Base-by-base conservation (phyloP, 768 basidiomycete genomes). In the Boletus rufocinnamomeus region DNA sequence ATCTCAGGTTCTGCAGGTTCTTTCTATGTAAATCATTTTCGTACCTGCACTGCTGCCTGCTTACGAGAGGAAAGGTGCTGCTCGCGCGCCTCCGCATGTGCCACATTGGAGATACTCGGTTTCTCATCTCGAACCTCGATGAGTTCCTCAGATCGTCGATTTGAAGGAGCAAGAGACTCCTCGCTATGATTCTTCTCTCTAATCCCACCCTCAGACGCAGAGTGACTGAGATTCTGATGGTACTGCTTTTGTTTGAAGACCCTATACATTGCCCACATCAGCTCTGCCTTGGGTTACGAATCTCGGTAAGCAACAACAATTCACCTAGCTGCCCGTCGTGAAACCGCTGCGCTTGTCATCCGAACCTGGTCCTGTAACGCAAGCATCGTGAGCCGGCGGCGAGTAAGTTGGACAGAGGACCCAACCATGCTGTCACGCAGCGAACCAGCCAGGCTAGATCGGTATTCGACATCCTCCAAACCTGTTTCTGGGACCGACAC, bases 401-500 rank as follows among this genome's bases (percentile, higher is more conserved):
- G 47, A 3, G 50, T 43, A 43, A 30, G 23, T 7, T 13, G 13
- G 27, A 4, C 2, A 14, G 25, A 30, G n/a, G 9, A 53, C 60
- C 11, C 4, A 48, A 63, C 60, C 27, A 32, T 23, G 10, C 17
- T 2, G 10, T 44, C 32, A 13, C 46, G 32, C n/a, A 57, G 14
- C 52, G 17, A 57, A 6, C 55, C 55, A 30, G 28, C 54, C 43
- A 54, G 23, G 11, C 61, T 55, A 25, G 43, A 25, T 41, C 51
- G 34, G 37, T 46, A 28, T 4, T 13, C 44, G 2, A n/a, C 40
- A 2, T 56, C 54, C 37, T 63, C 62, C 34, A 62, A 49, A 57
- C 62, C 61, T 21, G 14, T 50, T 23, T 63, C 48, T 43, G 61
- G 60, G 2, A 63, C 10, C 2, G 55, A 63, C 32, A 47, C 19